Percentiles rank a stretch among this genome's conserved stretches.
These are phyloP conservation scores for Bretschneidera sinensis DNA, from an alignment of 345 rosid genomes.

Conservation along the genomic window DNA sequence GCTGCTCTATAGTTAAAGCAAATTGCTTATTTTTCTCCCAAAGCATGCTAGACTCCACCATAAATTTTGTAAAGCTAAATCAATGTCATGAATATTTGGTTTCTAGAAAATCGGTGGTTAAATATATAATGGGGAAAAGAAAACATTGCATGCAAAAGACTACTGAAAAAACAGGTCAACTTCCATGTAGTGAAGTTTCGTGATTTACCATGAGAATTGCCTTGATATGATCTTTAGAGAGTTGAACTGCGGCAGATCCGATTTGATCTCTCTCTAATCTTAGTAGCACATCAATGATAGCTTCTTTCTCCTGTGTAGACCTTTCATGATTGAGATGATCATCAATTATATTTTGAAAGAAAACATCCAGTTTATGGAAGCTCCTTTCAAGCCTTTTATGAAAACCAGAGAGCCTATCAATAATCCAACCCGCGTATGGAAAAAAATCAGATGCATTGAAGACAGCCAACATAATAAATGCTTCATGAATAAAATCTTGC, in stretches of 20 bases:
- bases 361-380: conserved; percentile 31
- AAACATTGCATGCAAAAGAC: too few relatives aligned
- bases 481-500: conserved; percentile 23
- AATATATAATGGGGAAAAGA: not conserved
- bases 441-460: conserved; percentile 32
- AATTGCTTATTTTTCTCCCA: too few relatives aligned
- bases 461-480: conserved; percentile 17
- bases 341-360: conserved; percentile 32
- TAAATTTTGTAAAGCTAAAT: too few relatives aligned
- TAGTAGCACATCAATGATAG: conserved; percentile 45
- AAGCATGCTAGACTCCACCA: too few relatives aligned
- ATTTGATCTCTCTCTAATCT: conserved; percentile 26
- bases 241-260: conserved; percentile 13
- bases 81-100: not conserved
- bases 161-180: too few relatives aligned
- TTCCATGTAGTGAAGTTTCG: too few relatives aligned
- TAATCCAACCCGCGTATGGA: conserved; percentile 29
- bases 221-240: conserved; percentile 40
- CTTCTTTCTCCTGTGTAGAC: conserved; percentile 15
- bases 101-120: not conserved
- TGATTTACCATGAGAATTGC: conserved; percentile 41
- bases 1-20: too few relatives aligned
- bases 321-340: conserved; percentile 31
- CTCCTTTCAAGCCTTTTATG: conserved; percentile 25
- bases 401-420: conserved; percentile 32